Evolutionary conservation across 1,139 yeast species (phyloP).

Genomic region (Meyerozyma elateridarum): DNA sequence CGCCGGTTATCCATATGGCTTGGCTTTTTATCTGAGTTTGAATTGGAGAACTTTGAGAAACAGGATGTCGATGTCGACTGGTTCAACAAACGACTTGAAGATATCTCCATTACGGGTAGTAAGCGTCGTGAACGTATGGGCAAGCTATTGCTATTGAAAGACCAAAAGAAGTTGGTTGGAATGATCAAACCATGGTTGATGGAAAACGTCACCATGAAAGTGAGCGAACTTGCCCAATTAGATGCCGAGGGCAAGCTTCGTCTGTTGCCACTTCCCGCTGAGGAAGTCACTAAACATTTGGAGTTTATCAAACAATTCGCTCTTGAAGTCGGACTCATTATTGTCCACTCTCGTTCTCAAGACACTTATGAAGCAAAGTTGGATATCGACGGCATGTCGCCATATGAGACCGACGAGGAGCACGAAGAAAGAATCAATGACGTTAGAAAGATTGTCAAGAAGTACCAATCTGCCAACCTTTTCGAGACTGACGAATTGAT

Average conservation of each 20-base stretch:
- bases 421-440: slow-evolving; percentile 45
- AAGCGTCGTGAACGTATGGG: slow-evolving; percentile 64
- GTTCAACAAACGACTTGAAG: slow-evolving; percentile 82
- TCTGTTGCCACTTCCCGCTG: slow-evolving; percentile 42
- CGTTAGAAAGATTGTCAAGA: slow-evolving; percentile 46
- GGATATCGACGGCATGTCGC: slow-evolving; percentile 72
- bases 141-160: slow-evolving; percentile 60
- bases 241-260: slow-evolving; percentile 47
- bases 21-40: slow-evolving; percentile 62
- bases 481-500: slow-evolving; percentile 60
- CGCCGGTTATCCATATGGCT: slow-evolving; percentile 72
- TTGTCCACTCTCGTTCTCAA: slow-evolving; percentile 55
- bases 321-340: slow-evolving; percentile 59
- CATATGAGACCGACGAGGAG: slow-evolving; percentile 60
- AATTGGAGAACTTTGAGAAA: slow-evolving; percentile 75
- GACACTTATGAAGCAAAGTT: slow-evolving; percentile 54
- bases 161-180: slow-evolving; percentile 65
- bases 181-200: slow-evolving; percentile 66
- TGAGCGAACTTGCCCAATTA: slow-evolving; percentile 24
- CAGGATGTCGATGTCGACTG: slow-evolving; percentile 84
- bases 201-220: slow-evolving; percentile 30
- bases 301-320: slow-evolving; percentile 62
- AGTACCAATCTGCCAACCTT: slow-evolving; percentile 69
- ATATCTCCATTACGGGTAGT: slow-evolving; percentile 70
- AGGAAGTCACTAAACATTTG: slow-evolving; percentile 44